Evolutionary conservation across 75 land plant genomes (phyloP).

Genomic region (Chamaecyparis obtusa): DNA sequence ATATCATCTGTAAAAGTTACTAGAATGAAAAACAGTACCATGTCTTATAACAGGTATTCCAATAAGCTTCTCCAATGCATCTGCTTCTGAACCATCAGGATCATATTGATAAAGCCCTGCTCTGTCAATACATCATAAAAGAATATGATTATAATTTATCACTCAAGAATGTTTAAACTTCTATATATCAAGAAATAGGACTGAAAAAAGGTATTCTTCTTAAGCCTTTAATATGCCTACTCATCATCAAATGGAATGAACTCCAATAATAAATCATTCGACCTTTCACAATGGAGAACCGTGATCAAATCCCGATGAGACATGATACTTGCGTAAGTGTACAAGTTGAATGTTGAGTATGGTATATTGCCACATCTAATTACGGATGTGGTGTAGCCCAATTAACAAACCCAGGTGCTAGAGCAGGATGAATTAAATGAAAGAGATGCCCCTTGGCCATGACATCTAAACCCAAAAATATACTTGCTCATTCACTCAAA

Average conservation of each 20-base stretch:
- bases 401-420: no score
- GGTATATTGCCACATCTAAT: no score
- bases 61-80: conserved; percentile 61
- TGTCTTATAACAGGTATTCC: conserved; percentile 84
- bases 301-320: no score
- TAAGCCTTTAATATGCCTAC: not conserved
- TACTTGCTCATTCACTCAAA: not conserved
- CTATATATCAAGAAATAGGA: not conserved
- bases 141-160: not conserved
- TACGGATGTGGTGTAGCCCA: no score
- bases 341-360: no score
- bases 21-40: conserved; percentile 28
- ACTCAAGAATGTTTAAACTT: not conserved
- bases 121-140: conserved; percentile 15
- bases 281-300: no score
- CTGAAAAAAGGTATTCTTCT: not conserved
- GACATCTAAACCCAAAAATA: not conserved
- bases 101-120: conserved; percentile 86
- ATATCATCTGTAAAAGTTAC: not conserved
- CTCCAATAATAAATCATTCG: no score
- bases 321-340: no score
- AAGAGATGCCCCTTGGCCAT: no score
- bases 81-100: conserved; percentile 77
- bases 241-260: not conserved
- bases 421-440: no score